phyloP scores from a whole-genome alignment of 257 asterid species.

The Penstemon eatonii region DNA sequence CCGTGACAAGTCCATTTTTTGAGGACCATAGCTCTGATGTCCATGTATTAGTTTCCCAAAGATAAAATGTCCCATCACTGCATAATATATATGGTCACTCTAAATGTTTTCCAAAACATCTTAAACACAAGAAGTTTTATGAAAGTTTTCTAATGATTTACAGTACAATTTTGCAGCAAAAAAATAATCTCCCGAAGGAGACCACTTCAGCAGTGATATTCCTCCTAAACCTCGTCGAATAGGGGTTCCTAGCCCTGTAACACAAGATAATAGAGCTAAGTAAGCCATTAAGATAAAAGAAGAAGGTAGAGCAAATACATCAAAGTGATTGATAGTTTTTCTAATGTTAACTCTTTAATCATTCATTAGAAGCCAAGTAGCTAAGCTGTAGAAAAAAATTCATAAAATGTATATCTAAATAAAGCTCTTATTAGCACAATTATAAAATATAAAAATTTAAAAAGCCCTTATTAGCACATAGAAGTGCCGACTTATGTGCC shows the following conservation, averaged over 20 bases:
- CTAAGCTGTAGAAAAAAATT: slow-evolving; percentile 7
- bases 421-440: neutral
- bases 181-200: slow-evolving; percentile 94
- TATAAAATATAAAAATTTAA: slow-evolving; percentile 7
- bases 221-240: slow-evolving; percentile 98
- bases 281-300: slow-evolving; percentile 17
- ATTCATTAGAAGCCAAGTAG: neutral
- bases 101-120: slow-evolving; percentile 18
- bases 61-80: slow-evolving; percentile 97
- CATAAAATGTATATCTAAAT: slow-evolving; percentile 10
- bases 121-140: slow-evolving; percentile 24
- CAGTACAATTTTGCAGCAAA: slow-evolving; percentile 89
- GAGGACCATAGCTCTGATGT: slow-evolving; percentile 98
- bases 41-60: slow-evolving; percentile 99
- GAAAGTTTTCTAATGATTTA: slow-evolving; percentile 25
- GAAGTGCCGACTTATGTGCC: slow-evolving; percentile 9
- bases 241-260: slow-evolving; percentile 85
- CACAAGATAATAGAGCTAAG: slow-evolving; percentile 13
- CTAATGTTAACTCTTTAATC: neutral
- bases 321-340: neutral
- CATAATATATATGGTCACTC: slow-evolving; percentile 27
- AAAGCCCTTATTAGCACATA: slow-evolving; percentile 5
- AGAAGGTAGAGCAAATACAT: slow-evolving; percentile 14
- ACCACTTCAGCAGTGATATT: slow-evolving; percentile 91
- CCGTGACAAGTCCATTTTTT: slow-evolving; percentile 86